Percentiles rank a stretch among this genome's conserved stretches.
These are phyloP conservation scores for Apophysomyces elegans DNA, from an alignment of 371 early-diverging fungal genomes.

Conservation along the genomic window DNA sequence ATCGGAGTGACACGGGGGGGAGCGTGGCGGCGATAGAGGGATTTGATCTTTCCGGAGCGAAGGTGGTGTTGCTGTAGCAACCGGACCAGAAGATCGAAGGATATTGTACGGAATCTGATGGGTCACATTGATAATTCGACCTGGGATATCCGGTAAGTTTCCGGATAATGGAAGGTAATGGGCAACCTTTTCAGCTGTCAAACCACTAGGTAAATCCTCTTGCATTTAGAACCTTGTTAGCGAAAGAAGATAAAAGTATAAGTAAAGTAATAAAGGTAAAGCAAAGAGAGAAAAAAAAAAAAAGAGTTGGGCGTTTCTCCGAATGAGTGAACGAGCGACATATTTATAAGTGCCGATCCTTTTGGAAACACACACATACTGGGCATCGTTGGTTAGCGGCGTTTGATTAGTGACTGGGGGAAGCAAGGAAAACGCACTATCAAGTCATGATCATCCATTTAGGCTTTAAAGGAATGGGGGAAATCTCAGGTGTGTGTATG, in stretches of 20 bases:
- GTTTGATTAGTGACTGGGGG: slow-evolving; percentile 10
- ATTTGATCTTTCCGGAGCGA: slow-evolving; percentile 14
- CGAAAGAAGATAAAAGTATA: no score
- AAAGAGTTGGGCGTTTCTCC: slow-evolving; percentile 1
- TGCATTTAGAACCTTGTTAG: not conserved
- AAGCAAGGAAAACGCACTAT: not conserved
- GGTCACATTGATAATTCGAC: slow-evolving; percentile 65
- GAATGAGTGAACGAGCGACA: not conserved
- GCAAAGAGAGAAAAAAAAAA: not conserved
- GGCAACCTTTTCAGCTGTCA: slow-evolving; percentile 55
- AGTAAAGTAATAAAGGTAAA: no score
- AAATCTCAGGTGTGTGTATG: not conserved
- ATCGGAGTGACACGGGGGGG: slow-evolving; percentile 10
- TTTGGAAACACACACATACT: not conserved
- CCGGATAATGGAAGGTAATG: slow-evolving; percentile 42
- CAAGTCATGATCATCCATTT: slow-evolving; percentile 3
- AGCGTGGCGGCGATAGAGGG: slow-evolving; percentile 15
- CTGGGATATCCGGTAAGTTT: slow-evolving; percentile 35
- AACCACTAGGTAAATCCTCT: slow-evolving; percentile 2
- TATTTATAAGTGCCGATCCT: not conserved
- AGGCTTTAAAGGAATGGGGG: slow-evolving; percentile 7
- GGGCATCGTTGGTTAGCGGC: not conserved
- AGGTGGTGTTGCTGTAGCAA: not conserved
- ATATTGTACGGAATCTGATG: slow-evolving; percentile 67
- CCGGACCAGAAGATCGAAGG: slow-evolving; percentile 29